Conservation (phyloP, 2,329 filamentous ascomycete genomes). For the Apiospora arundinis region DNA sequence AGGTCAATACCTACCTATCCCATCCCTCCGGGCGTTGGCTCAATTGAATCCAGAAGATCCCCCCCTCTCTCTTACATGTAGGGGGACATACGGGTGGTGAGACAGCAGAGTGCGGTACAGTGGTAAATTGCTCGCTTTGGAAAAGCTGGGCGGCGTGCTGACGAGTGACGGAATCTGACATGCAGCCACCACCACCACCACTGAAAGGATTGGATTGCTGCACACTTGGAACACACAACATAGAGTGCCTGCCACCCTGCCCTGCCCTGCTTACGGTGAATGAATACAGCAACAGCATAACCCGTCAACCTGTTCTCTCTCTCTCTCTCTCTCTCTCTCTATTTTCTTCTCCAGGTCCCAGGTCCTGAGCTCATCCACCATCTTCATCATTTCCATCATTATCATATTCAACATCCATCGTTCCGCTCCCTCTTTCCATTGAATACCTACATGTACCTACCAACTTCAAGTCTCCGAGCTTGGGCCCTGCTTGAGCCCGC, state of each 20-base stretch:
- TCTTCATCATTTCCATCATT: neutral
- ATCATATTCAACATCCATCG: neutral
- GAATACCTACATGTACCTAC: neutral
- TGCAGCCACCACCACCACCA: constrained; percentile 1
- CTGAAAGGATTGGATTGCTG: neutral
- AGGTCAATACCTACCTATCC: too few relatives aligned
- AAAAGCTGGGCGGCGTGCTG: constrained; percentile 1
- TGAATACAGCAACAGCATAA: neutral
- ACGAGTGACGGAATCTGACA: constrained; percentile 17
- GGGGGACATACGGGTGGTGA: neutral
- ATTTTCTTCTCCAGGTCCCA: too few relatives aligned
- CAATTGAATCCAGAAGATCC: constrained; percentile 1
- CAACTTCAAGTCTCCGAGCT: neutral
- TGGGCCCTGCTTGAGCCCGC: constrained; percentile 16
- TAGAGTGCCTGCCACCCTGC: neutral
- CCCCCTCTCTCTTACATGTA: too few relatives aligned
- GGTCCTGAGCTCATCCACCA: too few relatives aligned
- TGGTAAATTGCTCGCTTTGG: neutral
- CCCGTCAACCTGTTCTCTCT: neutral
- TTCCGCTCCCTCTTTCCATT: neutral
- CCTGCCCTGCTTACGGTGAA: neutral
- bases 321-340: too few relatives aligned
- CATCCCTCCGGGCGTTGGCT: neutral
- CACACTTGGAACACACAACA: neutral
- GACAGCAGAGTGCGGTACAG: neutral